Base-by-base conservation (phyloP, 2,329 filamentous ascomycete genomes). In the Chaetomiaceae sp. region DNA sequence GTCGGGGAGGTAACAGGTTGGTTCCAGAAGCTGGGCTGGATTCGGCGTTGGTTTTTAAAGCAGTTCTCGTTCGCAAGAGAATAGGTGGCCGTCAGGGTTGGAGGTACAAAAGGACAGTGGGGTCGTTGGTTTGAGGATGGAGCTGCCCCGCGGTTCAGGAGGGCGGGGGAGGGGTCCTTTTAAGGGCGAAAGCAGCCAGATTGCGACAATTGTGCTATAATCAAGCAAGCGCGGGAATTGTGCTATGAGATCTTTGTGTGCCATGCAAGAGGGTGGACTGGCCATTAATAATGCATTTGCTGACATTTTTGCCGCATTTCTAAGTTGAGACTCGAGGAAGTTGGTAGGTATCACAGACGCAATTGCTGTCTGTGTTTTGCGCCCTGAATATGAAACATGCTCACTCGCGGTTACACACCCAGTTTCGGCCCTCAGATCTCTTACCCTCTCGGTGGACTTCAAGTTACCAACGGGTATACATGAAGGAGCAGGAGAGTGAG, bases 321-420 rank as follows among this genome's bases (percentile, higher is more conserved):
- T 7, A 36, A 14, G 37, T 20, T 6, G 11, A 23, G 11, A 31
- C 5, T 31, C 27, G 27, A 31, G 25, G 25, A 27, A 27, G 25
- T 31, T 31, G 27, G 27, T 9, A 31, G n/a, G n/a, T n/a, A n/a
- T n/a, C n/a, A n/a, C n/a, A n/a, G n/a, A n/a, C n/a, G n/a, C n/a
- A n/a, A n/a, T n/a, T n/a, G 8, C 3, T 20, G n/a, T 17, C 7
- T 14, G 25, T 33, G 42, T n/a, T 23, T 22, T 31, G 31, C 33
- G 34, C 25, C 46, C 46, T 43, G 34, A 36, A 55, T 29, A 47
- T 58, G 56, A 58, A 58, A 58, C 56, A n/a, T 58, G 56, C 56
- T 58, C 56, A 49, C 15, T 44, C 53, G 45, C 48, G 12, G 38
- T 47, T 39, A 48, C 49, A 54, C 51, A 47, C 45, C 36, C 17